A percentile compares a stretch with the other conserved stretches of the same genome.
Evolutionary conservation across 805 yeast species (phyloP).

Genomic region (Metschnikowia henanensis): DNA sequence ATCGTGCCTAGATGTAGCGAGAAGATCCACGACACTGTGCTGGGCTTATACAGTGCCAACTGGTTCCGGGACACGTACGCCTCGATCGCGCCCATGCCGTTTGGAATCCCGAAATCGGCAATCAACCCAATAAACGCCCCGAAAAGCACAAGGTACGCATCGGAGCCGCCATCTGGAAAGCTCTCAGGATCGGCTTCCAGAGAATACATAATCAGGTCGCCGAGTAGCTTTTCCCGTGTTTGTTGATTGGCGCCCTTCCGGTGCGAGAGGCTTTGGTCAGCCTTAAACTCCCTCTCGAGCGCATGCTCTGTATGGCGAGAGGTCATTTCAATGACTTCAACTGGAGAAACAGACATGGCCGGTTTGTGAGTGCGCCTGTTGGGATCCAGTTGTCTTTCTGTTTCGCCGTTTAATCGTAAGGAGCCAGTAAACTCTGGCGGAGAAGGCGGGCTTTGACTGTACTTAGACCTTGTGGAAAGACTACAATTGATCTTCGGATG

Average conservation of each 20-base stretch:
- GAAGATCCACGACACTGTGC: constrained; percentile 24
- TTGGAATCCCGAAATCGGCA: constrained; percentile 23
- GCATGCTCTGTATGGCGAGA: not conserved
- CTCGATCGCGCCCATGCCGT: constrained; percentile 23
- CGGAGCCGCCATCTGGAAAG: constrained; percentile 27
- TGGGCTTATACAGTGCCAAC: constrained; percentile 10
- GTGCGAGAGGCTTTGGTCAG: constrained; percentile 1
- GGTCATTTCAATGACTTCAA: constrained; percentile 6
- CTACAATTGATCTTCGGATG: no score
- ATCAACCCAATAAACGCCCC: constrained; percentile 24
- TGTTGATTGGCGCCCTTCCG: not conserved
- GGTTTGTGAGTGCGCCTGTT: not conserved
- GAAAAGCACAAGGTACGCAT: constrained; percentile 23
- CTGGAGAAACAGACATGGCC: not conserved
- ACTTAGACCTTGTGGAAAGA: no score
- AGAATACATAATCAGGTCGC: constrained; percentile 16
- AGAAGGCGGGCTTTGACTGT: no score
- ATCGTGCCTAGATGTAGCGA: constrained; percentile 20
- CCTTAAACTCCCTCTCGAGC: not conserved
- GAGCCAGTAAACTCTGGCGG: no score
- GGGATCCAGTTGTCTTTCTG: not conserved
- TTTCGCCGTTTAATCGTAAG: no score
- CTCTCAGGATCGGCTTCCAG: constrained; percentile 15
- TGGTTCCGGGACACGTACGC: constrained; percentile 21
- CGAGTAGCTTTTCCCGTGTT: not conserved